Conservation (phyloP, 139 green algal genomes). For the Ettlia oleoabundans region DNA sequence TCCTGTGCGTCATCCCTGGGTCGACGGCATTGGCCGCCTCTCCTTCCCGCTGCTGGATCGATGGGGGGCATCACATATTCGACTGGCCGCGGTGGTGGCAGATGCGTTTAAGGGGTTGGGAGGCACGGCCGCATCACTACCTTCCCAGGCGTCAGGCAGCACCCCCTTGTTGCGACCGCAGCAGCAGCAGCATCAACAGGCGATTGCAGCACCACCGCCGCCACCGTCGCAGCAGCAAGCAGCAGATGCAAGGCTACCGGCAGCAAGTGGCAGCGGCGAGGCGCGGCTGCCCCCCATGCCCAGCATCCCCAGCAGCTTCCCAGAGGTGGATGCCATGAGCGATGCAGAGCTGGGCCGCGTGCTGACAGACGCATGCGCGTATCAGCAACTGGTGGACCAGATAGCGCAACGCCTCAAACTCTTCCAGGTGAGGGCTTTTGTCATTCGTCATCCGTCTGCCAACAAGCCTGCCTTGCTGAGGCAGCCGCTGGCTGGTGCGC, state of each 20-base stretch:
- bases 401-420: slow-evolving; percentile 11
- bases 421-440: slow-evolving; percentile 1
- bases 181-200: slow-evolving; percentile 3
- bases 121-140: background rate
- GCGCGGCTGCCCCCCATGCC: background rate
- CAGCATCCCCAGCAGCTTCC: slow-evolving; percentile 19
- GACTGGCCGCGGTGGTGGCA: slow-evolving; percentile 51
- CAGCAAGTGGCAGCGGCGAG: background rate
- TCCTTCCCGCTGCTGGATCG: slow-evolving; percentile 35
- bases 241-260: background rate
- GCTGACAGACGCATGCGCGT: slow-evolving; percentile 47
- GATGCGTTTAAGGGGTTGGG: slow-evolving; percentile 47
- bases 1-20: slow-evolving; percentile 58
- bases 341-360: slow-evolving; percentile 49
- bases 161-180: background rate
- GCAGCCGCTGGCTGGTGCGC: background rate
- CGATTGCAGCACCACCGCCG: background rate
- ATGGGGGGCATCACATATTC: slow-evolving; percentile 22
- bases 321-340: slow-evolving; percentile 43
- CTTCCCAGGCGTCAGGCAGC: background rate
- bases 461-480: background rate
- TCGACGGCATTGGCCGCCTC: slow-evolving; percentile 54
- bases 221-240: background rate
- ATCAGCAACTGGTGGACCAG: slow-evolving; percentile 38
- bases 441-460: background rate